Base-by-base conservation (phyloP, 345 rosid species). In the Laguncularia racemosa region DNA sequence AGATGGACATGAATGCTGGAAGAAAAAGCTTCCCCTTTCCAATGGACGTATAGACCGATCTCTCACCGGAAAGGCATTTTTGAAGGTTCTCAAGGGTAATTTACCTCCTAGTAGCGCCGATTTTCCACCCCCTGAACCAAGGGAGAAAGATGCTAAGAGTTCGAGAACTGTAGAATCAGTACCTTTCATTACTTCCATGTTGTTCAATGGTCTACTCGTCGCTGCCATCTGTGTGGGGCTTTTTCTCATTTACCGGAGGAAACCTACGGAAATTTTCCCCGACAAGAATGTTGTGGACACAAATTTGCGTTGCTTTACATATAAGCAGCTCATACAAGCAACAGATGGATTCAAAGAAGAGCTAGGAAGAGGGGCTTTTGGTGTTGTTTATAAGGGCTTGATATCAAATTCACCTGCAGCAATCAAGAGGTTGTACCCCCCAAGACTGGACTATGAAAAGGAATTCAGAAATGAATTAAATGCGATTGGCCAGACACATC, bases 301-400 rank as follows among this genome's bases (percentile, higher is more conserved):
- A 21, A 78, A 63, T 20, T 51, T 70, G 50, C 61, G 46, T n/a
- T 56, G 40, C 44, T 78, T 71, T 52, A 56, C 57, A 19, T 78
- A 61, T 57, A 59, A 50, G 16, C 80, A 78, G 54, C 68, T 78
- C 16, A 68, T 23, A 47, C 44, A 50, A 12, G 78, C 74, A 2
- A 78, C 83, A 2, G 16, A 47, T 26, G 70, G 70, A 8, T 79
- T 72, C 64, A 67, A 67, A 49, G 60, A 65, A 26, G 70, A 72
- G 49, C 46, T 75, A 8, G 83, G 83, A 12, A 65, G 71, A 17
- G 80, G 83, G 16, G 46, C 78, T 7, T 79, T 76, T n/a, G 76
- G 80, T 11, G 62, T 50, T 18, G 84, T 76, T 19, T 79, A 70
- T 46, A 70, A 63, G 61, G 84, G 80, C 43, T 33, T 45, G 16